Percentiles rank a stretch among this genome's conserved stretches.
Evolutionary conservation across 1,139 yeast genomes (phyloP).

Genomic region (Protomyces arabidopsidicola): DNA sequence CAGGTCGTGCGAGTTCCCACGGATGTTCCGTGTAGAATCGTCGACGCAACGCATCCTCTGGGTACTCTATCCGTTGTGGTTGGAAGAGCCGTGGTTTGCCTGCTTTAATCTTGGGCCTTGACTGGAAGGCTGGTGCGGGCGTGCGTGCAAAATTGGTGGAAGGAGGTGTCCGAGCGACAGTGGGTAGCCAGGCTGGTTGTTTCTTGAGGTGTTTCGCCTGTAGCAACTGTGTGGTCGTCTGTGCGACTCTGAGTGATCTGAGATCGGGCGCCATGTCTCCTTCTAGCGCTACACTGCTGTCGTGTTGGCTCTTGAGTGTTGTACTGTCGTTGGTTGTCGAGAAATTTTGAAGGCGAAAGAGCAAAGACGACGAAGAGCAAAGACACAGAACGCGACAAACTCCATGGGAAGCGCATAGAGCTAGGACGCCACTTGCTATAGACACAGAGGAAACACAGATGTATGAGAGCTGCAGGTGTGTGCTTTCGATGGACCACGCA

Average conservation of each 20-base stretch:
- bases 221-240: conserved; percentile 32
- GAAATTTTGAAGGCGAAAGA: too few species aligned
- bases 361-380: too few species aligned
- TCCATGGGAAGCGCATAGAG: too few species aligned
- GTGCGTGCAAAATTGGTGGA: conserved; percentile 29
- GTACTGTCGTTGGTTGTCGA: not conserved
- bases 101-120: conserved; percentile 10
- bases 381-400: too few species aligned
- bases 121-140: conserved; percentile 5
- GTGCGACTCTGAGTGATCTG: conserved; percentile 27
- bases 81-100: conserved; percentile 11
- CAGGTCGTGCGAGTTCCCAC: conserved; percentile 97
- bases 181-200: conserved; percentile 35
- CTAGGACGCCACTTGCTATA: too few species aligned
- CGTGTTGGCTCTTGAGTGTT: not conserved
- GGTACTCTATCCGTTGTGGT: conserved; percentile 55
- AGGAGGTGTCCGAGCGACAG: conserved; percentile 35
- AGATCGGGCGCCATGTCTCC: conserved; percentile 9
- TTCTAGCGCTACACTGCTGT: not conserved
- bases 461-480: not conserved
- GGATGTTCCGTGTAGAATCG: conserved; percentile 91
- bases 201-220: conserved; percentile 30
- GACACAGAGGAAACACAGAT: not conserved
- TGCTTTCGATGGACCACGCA: not conserved
- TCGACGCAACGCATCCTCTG: conserved; percentile 78